Base-by-base conservation (phyloP, 2,329 filamentous ascomycete genomes). In the Trichophyton rubrum region DNA sequence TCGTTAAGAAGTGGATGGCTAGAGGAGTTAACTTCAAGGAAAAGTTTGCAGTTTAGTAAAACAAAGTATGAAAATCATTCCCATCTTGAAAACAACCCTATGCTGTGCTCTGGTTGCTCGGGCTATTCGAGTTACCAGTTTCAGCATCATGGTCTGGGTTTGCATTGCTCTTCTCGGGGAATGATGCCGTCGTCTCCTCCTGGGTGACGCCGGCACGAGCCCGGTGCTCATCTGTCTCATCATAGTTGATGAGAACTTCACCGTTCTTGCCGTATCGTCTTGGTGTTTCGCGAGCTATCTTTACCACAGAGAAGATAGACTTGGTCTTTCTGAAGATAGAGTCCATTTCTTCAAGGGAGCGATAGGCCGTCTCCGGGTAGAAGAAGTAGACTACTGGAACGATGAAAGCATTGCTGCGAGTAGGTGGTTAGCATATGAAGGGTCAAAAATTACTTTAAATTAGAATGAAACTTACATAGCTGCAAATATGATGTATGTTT, bases 291-390 rank as follows among this genome's bases (percentile, higher is more conserved):
- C 73, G 68, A 2, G 82, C 81, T 30, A 80, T 72, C 59, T 73
- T 71, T 24, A 82, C 78, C 2, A 80, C 74, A 17, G 75, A 68
- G 63, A 82, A 79, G 58, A 78, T 69, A 22, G 73, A 78, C 27
- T 69, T 73, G 1, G 78, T 79, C 63, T 82, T 81, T 68, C 77
- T 77, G 75, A 87, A 86, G 65, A 88, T 84, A 61, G 82, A 78
- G 67, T 89, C 85, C 72, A 89, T 83, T 69, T 88, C 85, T 70
- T 88, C 85, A 35, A 88, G 76, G 13, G 78, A 82, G 6, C 81
- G 79, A 64, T 78, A 79, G 8, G 80, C 81, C 2, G 82, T 84
- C 67, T 84, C 82, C 0, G 82, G 82, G 68, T 82, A 84, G 75
- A 84, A 82, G 71, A 83, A 80, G 72, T 82, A 84, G 56, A 81